Conservation (phyloP, 306 rosid species). For the Bauhinia variegata region DNA sequence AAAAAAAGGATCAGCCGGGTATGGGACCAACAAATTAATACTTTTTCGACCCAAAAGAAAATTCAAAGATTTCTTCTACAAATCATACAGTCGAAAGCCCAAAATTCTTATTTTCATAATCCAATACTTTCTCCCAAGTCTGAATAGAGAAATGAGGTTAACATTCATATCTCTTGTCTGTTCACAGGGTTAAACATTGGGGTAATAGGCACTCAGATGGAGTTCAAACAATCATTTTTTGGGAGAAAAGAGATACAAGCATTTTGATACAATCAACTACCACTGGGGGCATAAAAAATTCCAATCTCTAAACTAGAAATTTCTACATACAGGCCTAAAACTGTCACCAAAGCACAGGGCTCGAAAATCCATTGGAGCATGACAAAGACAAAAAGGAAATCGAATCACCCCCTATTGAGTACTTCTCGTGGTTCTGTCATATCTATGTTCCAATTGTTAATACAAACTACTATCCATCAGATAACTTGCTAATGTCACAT, state of each 20-base stretch:
- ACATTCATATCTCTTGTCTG: no score
- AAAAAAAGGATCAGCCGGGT: no score
- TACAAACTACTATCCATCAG: slow-evolving; percentile 56
- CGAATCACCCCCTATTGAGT: slow-evolving; percentile 55
- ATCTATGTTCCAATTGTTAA: slow-evolving; percentile 57
- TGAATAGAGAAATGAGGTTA: no score
- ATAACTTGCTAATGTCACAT: slow-evolving; percentile 54
- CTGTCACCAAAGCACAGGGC: slow-evolving; percentile 41
- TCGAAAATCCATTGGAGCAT: slow-evolving; percentile 42
- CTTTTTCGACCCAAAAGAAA: no score
- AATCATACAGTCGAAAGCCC: no score
- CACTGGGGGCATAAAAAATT: slow-evolving; percentile 39
- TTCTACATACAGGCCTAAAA: slow-evolving; percentile 59
- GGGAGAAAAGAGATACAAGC: slow-evolving; percentile 45
- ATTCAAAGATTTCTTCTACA: no score
- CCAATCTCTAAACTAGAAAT: slow-evolving; percentile 62
- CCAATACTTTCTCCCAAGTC: no score
- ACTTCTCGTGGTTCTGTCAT: slow-evolving; percentile 41
- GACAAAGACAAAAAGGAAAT: slow-evolving; percentile 44
- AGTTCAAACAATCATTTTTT: slow-evolving; percentile 56
- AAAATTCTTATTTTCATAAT: no score
- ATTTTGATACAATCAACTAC: slow-evolving; percentile 74
- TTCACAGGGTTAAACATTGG: no score
- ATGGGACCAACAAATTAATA: no score
- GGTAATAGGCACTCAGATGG: no score